Conservation (phyloP, 176 grass and related monocot species). For the Canna indica region DNA sequence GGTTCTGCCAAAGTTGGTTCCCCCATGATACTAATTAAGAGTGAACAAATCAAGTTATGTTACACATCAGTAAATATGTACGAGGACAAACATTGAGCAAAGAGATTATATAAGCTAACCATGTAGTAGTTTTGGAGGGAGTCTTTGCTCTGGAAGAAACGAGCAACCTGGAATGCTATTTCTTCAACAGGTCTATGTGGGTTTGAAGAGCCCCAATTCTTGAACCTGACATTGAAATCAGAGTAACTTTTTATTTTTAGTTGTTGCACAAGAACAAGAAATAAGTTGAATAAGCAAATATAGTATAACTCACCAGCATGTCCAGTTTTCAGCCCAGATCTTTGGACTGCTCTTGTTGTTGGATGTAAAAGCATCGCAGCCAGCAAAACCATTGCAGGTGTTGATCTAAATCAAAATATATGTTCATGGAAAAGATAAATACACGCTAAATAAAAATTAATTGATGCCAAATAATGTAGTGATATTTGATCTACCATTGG, state of each 20-base stretch:
- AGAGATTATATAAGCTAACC: slow-evolving; percentile 23
- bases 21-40: slow-evolving; percentile 55
- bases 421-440: background rate
- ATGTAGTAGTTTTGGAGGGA: slow-evolving; percentile 79
- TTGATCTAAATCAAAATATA: slow-evolving; percentile 32
- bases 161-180: slow-evolving; percentile 56
- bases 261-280: no score
- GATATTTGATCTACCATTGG: slow-evolving; percentile 28
- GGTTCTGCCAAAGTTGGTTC: slow-evolving; percentile 69
- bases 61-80: no score
- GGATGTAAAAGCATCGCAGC: slow-evolving; percentile 45
- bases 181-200: slow-evolving; percentile 54
- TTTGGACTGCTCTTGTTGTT: slow-evolving; percentile 53
- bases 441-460: background rate
- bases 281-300: no score
- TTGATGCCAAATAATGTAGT: background rate
- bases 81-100: no score
- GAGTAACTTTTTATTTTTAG: no score
- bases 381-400: slow-evolving; percentile 80
- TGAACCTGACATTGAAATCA: slow-evolving; percentile 52
- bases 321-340: slow-evolving; percentile 93
- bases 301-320: slow-evolving; percentile 41
- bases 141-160: slow-evolving; percentile 68
- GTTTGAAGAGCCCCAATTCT: slow-evolving; percentile 60
- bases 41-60: background rate